Conservation (phyloP, 23 red algal genomes). For the Cyanidioschyzon merolae region DNA sequence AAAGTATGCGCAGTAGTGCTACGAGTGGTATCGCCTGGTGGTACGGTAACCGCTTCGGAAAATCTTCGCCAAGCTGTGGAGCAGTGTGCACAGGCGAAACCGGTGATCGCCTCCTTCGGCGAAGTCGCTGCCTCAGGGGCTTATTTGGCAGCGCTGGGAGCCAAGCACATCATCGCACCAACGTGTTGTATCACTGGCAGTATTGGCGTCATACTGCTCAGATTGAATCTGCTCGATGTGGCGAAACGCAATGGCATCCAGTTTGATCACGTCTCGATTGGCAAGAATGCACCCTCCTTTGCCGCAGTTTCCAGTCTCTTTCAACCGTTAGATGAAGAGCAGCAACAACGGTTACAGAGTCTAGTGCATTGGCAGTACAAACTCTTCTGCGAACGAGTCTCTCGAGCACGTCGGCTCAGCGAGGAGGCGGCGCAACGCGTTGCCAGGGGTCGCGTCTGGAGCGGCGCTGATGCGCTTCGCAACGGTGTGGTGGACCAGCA, state of each 20-base stretch:
- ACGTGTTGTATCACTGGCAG: conserved; percentile 1
- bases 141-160: conserved; percentile 13
- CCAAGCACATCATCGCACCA: conserved; percentile 4
- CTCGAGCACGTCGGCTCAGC: neutral
- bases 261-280: neutral
- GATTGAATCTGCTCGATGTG: neutral
- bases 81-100: neutral
- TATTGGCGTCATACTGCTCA: conserved; percentile 14
- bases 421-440: neutral
- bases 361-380: neutral
- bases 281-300: neutral
- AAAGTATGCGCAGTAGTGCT: conserved; percentile 2
- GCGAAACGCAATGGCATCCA: neutral
- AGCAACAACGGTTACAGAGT: neutral
- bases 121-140: conserved; percentile 19
- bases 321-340: neutral
- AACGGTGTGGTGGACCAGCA: neutral
- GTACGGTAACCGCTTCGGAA: conserved; percentile 13
- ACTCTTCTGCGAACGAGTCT: neutral
- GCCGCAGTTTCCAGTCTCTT: neutral
- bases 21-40: conserved; percentile 9
- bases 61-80: conserved; percentile 16
- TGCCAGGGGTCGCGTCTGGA: neutral
- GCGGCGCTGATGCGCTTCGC: neutral
- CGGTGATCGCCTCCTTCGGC: conserved; percentile 22